Percentiles rank a stretch among this genome's conserved stretches.
Evolutionary conservation across 1,139 yeast genomes (phyloP).

Genomic region (Citeromyces siamensis): DNA sequence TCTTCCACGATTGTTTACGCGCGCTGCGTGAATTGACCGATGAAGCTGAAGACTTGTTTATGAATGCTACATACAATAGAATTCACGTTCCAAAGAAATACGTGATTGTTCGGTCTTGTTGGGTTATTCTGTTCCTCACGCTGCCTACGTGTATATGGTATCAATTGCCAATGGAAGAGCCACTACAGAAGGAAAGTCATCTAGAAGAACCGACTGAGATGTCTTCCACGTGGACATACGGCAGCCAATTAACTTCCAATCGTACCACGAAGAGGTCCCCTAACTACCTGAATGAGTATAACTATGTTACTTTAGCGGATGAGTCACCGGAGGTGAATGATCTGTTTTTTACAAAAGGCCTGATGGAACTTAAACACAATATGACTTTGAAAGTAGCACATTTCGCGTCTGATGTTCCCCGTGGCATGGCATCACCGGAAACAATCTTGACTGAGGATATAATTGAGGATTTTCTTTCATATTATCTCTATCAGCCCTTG

Average conservation of each 20-base stretch:
- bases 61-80: no score
- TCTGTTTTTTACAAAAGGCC: not conserved
- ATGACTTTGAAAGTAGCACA: not conserved
- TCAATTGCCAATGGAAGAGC: not conserved
- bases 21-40: not conserved
- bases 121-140: not conserved
- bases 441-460: not conserved
- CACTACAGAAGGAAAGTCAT: not conserved
- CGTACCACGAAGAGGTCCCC: not conserved
- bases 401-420: not conserved
- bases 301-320: not conserved
- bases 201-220: not conserved
- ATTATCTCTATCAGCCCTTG: not conserved
- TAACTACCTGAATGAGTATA: not conserved
- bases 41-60: not conserved
- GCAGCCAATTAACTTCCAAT: not conserved
- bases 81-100: not conserved
- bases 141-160: not conserved
- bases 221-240: not conserved
- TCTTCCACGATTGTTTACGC: not conserved
- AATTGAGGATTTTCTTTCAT: not conserved
- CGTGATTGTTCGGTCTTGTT: not conserved
- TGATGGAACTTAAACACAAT: not conserved
- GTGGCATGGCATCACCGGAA: not conserved
- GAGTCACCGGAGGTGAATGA: not conserved